Evolutionary conservation across 2,329 filamentous ascomycete species (phyloP), one percentile per base, ranked within the genome.

Genomic region (Stagonosporopsis chrysanthemi): DNA sequence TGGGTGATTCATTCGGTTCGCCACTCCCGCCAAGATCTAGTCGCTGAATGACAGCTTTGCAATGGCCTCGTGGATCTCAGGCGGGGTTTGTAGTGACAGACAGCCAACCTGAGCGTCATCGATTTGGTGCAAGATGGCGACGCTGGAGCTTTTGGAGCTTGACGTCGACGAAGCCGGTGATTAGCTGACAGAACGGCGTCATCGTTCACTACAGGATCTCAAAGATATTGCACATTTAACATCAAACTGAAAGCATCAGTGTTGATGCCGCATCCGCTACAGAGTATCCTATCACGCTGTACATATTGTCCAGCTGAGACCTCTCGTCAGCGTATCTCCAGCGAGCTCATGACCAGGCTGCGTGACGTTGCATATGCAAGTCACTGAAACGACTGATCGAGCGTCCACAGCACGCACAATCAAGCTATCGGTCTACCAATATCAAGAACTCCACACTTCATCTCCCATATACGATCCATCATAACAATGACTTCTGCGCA

Each of bases 1-100:
- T 29, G 12, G 19, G 44, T 54, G 44, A 58, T 43, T 52, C 54
- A 57, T 52, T 15, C 40, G 33, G 24, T 35, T 53, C 36, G 56
- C 56, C 56, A 58, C 56, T 31, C 39, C 26, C 23, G 36, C 40
- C 39, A 46, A 53, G 44, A 41, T 46, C 35, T 26, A 31, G 35
- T 7, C 29, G 29, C 14, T 47, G 43, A 36, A 26, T 28, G 42
- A 52, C 36, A 42, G 14, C 42, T 47, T 15, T 31, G 4, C 24
- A 33, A 38, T 9, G 43, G 31, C 22, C 45, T 39, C 17, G 47
- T 22, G 4, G 24, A 15, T 44, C 17, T 52, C 22, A 6, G 31
- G 43, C 47, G 24, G 19, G 19, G 19, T 19, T 19, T 36, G 52
- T 26, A 26, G 36, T 23, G 47, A 19, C 38, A 28, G 29, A 38